phyloP scores from a whole-genome alignment of 495 filamentous ascomycete species.

The Penicillium antarcticum region DNA sequence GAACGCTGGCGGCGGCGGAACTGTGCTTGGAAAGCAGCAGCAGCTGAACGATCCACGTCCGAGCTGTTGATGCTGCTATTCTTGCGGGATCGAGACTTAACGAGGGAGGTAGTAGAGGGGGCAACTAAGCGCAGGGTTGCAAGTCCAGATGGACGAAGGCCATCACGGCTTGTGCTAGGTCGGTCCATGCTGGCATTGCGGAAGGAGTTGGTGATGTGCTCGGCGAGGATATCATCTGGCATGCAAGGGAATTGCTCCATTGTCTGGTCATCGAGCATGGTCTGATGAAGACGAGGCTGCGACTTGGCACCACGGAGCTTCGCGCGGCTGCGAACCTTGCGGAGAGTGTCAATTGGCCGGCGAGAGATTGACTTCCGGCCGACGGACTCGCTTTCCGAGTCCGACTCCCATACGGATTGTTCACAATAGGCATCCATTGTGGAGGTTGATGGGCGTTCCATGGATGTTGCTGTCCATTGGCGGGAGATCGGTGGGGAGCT shows the following conservation, averaged over 20 bases:
- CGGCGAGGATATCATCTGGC: slow-evolving; percentile 21
- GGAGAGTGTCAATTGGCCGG: slow-evolving; percentile 42
- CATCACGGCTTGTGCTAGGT: slow-evolving; percentile 28
- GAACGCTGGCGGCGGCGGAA: slow-evolving; percentile 36
- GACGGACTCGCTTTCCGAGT: slow-evolving; percentile 40
- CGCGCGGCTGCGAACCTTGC: slow-evolving; percentile 46
- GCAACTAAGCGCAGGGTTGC: slow-evolving; percentile 39
- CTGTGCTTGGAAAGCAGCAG: slow-evolving; percentile 40
- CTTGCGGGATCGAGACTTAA: slow-evolving; percentile 27
- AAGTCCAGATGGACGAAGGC: slow-evolving; percentile 20
- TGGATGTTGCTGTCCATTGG: slow-evolving; percentile 36
- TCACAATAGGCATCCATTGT: slow-evolving; percentile 40
- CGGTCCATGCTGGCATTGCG: slow-evolving; percentile 20
- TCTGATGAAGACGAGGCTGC: slow-evolving; percentile 32
- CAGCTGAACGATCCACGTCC: slow-evolving; percentile 36
- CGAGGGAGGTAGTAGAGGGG: slow-evolving; percentile 38
- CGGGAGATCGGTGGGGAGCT: slow-evolving; percentile 36
- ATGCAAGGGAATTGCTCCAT: slow-evolving; percentile 35
- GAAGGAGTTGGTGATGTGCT: slow-evolving; percentile 6
- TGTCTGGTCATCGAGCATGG: slow-evolving; percentile 17
- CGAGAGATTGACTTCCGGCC: slow-evolving; percentile 38
- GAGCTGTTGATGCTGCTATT: slow-evolving; percentile 27
- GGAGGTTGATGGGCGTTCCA: slow-evolving; percentile 41
- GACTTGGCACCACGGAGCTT: slow-evolving; percentile 46
- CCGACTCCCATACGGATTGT: slow-evolving; percentile 48